These are phyloP conservation scores for Nicotiana knightiana DNA, from an alignment of 257 asterid species.

Conservation along the genomic window DNA sequence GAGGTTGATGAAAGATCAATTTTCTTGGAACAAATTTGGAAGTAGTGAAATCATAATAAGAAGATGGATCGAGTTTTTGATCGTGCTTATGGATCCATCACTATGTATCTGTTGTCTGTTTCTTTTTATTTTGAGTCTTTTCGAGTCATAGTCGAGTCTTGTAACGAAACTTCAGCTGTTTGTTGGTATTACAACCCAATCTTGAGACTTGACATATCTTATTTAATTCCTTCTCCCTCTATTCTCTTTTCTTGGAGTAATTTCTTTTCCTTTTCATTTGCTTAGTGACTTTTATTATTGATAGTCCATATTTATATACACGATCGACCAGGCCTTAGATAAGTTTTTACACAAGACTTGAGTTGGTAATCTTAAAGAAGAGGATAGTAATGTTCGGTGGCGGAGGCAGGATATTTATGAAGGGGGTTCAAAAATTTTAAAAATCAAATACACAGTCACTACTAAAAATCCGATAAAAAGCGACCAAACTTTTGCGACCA, in stretches of 20 bases:
- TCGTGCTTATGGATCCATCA: not conserved
- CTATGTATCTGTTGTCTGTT: too few species aligned
- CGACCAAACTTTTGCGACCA: too few species aligned
- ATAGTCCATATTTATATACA: not conserved
- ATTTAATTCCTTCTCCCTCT: not conserved
- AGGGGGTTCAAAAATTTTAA: too few species aligned
- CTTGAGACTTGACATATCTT: too few species aligned
- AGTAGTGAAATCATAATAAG: not conserved
- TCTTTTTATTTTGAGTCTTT: too few species aligned
- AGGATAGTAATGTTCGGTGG: too few species aligned
- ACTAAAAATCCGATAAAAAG: too few species aligned
- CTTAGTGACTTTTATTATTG: not conserved
- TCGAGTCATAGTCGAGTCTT: not conserved
- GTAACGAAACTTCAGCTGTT: not conserved
- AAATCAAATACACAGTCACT: too few species aligned
- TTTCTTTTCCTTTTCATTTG: not conserved
- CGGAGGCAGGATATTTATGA: too few species aligned
- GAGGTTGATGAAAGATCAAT: not conserved
- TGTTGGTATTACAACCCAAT: not conserved
- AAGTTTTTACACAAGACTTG: not conserved
- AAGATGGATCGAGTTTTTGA: not conserved
- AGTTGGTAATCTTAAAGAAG: not conserved
- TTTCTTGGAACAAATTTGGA: not conserved
- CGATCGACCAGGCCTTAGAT: not conserved
- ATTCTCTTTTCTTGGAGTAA: not conserved